Evolutionary conservation across 2,329 filamentous ascomycete species (phyloP), one percentile per base, ranked within the genome.

Genomic region (Tolypocladium sp.): DNA sequence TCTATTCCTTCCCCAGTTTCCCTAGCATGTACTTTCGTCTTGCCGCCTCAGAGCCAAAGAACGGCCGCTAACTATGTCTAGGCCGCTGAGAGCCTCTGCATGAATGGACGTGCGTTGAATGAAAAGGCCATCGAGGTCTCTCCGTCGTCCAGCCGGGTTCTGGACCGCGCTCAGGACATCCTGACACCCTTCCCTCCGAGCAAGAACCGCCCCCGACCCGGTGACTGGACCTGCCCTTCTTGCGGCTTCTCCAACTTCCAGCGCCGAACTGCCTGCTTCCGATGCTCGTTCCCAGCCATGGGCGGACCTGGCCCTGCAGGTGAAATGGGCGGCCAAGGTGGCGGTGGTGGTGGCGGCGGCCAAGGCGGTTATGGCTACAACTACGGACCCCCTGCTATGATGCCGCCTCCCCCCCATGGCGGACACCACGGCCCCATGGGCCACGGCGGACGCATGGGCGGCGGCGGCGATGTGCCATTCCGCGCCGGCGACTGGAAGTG

Each of bases 221-320:
- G 94, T 73, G 94, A 99, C 76, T 99, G 94, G 94, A 97, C 93
- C 61, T 99, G 94, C 80, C 94, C 94, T 53, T 97, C 92, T 57
- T 99, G 94, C 71, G 94, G 94, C 62, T 99, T 99, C 79, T 97
- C 92, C 69, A 99, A 99, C 82, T 99, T 99, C 81, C 94, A 99
- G 77, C 91, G 94, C 69, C 91, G 94, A 67, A 97, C 94, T 22
- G 94, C 93, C 57, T 99, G 94, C 77, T 99, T 99, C 89, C 90
- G 94, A 68, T 99, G 94, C 81, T 97, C 92, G 1, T 99, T 95
- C 85, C 93, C 94, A n/a, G 93, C 94, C 33, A 60, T 60, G 59
- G 91, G 95, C 74, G 88, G 88, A 63, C 86, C 89, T 41, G 89
- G 86, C 20, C 89, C 89, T 41, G 84, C 83, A 46, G 82, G 80